Evolutionary conservation across 2,329 filamentous ascomycete genomes (phyloP), one percentile per base, ranked within the genome.

Genomic region (Alternaria triticimaculans): DNA sequence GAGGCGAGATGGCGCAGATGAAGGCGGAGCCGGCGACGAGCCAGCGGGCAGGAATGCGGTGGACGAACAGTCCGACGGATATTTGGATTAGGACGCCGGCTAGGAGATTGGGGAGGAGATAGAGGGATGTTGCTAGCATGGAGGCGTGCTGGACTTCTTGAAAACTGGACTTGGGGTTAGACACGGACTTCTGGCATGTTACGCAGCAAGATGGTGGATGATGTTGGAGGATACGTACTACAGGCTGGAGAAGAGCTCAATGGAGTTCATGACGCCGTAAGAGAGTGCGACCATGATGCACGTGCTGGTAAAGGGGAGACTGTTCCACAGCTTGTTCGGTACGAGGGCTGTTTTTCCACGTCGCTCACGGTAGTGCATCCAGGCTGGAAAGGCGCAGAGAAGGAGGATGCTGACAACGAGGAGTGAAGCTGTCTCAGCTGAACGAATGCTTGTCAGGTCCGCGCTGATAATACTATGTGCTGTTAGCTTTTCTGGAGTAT

Each of bases 281-380:
- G 72, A 74, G 2, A 83, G 63, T 1, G 78, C 66, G 8, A 82
- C 77, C 71, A 72, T 85, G 10, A 84, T 72, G 70, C 88, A 90
- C 6, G 87, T 84, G 21, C 79, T 82, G 0, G 86, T 82, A 68
- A 90, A 90, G 0, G 84, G 76, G 0, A 75, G 69, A 49, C 87
- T 89, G 23, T 76, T 82, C 88, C 88, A 90, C 0, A 90, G 62
- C 4, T 59, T 62, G 61, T 77, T 76, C 0, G 74, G 75, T 5
- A 77, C 63, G 2, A 78, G 74, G 21, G 73, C 72, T 18, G 71
- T 60, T 41, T 69, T 64, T 6, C 65, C 66, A 12, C 49, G 33
- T 12, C 58, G 58, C 15, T 63, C 65, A 12, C 72, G 73, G 55
- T 72, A 69, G 20, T 81, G 62, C 74, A 77, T 76, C 75, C 75